Percentiles rank a stretch among this genome's conserved stretches.
Conservation (phyloP, 2,329 filamentous ascomycete species). For the Cryphonectria parasitica region DNA sequence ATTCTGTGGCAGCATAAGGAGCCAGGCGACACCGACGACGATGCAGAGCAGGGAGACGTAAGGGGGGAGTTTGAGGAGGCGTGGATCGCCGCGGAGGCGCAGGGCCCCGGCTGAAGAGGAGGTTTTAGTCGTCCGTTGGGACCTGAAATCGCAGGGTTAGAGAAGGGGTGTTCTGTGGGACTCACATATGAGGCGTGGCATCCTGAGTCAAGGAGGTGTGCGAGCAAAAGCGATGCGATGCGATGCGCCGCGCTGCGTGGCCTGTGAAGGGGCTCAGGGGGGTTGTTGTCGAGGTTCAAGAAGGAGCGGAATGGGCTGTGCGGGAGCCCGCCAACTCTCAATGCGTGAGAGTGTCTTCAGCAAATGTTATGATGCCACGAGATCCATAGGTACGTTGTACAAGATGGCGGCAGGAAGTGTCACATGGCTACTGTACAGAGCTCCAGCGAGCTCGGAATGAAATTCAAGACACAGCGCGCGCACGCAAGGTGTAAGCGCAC, state of each 20-base stretch:
- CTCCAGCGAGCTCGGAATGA: background rate
- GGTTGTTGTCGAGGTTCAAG: background rate
- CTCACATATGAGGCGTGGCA: slow-evolving; percentile 61
- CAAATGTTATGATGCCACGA: background rate
- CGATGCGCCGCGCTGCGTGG: background rate
- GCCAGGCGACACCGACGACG: slow-evolving; percentile 83
- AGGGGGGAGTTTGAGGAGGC: slow-evolving; percentile 80
- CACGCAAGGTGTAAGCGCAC: background rate
- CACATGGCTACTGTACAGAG: background rate
- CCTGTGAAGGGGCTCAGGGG: background rate
- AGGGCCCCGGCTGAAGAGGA: slow-evolving; percentile 59
- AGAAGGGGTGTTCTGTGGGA: slow-evolving; percentile 7
- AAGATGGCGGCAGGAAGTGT: background rate
- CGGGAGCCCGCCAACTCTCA: slow-evolving; percentile 21
- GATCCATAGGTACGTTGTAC: slow-evolving; percentile 17
- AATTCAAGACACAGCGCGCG: background rate
- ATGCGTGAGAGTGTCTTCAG: slow-evolving; percentile 1
- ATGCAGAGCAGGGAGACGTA: slow-evolving; percentile 87
- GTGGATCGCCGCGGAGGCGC: slow-evolving; percentile 77
- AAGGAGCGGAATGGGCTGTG: slow-evolving; percentile 17
- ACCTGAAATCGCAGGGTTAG: background rate
- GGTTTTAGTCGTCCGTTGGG: background rate
- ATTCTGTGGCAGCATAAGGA: slow-evolving; percentile 86
- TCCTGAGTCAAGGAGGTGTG: slow-evolving; percentile 35
- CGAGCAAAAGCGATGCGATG: background rate